Conservation (phyloP, 75 land plant genomes). For the Pinus albicaulis region DNA sequence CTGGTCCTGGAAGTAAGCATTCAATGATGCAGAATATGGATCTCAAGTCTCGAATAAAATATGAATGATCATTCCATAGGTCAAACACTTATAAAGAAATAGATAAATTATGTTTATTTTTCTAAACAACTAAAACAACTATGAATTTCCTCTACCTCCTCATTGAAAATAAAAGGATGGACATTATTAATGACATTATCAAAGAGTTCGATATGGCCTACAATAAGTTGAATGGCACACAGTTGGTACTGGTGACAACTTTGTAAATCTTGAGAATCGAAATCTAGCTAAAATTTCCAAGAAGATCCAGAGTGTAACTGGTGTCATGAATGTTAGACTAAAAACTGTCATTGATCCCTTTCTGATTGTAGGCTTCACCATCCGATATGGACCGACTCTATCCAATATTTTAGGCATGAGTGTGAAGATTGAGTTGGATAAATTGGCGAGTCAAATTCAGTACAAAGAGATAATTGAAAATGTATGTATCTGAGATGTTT, state of each 20-base stretch:
- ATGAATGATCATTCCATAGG: too few species aligned
- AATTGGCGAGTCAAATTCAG: conserved; percentile 67
- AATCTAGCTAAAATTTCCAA: conserved; percentile 88
- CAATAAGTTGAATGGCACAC: conserved; percentile 72
- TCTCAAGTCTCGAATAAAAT: too few species aligned
- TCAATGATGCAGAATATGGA: too few species aligned
- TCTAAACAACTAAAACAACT: too few species aligned
- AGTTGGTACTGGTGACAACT: conserved; percentile 80
- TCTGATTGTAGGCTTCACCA: conserved; percentile 83
- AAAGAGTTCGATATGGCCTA: conserved; percentile 78
- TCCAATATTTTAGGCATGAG: conserved; percentile 89
- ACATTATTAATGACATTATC: conserved; percentile 52
- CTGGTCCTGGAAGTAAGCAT: too few species aligned
- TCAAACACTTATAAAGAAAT: too few species aligned
- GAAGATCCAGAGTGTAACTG: conserved; percentile 75
- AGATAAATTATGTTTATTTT: too few species aligned
- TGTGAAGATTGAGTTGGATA: conserved; percentile 88
- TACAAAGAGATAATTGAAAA: neutral
- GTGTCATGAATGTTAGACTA: conserved; percentile 87
- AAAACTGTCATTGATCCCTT: conserved; percentile 91
- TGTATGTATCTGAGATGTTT: neutral
- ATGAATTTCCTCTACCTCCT: conserved; percentile 74
- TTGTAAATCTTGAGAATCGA: conserved; percentile 69
- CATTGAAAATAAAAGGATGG: conserved; percentile 69
- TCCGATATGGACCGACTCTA: conserved; percentile 68